phyloP scores from a whole-genome alignment of 495 filamentous ascomycete genomes.

The Hypoxylon rickii region DNA sequence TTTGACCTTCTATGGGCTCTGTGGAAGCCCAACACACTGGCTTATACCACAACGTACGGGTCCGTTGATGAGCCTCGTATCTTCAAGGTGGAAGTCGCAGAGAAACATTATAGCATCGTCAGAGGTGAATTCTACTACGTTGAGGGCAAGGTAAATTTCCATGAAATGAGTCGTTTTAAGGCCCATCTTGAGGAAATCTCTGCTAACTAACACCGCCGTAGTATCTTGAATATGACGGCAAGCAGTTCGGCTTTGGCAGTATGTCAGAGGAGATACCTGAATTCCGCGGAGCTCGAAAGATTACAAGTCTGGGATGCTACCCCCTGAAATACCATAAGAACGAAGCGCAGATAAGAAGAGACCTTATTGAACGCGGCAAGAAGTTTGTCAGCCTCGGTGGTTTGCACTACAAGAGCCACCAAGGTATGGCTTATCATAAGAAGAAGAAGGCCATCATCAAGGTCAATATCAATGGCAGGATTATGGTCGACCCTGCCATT shows the following conservation, averaged over 20 bases:
- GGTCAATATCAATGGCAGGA: constrained; percentile 86
- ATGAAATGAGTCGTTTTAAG: not conserved
- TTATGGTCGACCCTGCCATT: constrained; percentile 90
- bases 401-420: constrained; percentile 84
- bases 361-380: constrained; percentile 82
- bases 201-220: constrained; percentile 13
- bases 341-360: constrained; percentile 62
- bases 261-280: constrained; percentile 74
- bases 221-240: constrained; percentile 80
- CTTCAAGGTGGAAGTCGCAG: constrained; percentile 86
- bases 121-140: constrained; percentile 80
- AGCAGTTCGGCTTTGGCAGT: constrained; percentile 57
- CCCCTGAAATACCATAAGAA: constrained; percentile 85
- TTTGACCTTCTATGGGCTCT: constrained; percentile 91
- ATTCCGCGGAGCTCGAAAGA: constrained; percentile 85
- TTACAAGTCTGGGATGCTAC: constrained; percentile 76
- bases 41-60: constrained; percentile 80
- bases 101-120: constrained; percentile 72
- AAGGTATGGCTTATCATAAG: constrained; percentile 83
- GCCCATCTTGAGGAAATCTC: not conserved
- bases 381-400: constrained; percentile 80
- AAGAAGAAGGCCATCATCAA: constrained; percentile 79
- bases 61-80: constrained; percentile 80
- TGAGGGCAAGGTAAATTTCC: constrained; percentile 68
- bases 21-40: constrained; percentile 88